Conservation (phyloP, 176 grass and related monocot species). For the Elymus sibiricus region DNA sequence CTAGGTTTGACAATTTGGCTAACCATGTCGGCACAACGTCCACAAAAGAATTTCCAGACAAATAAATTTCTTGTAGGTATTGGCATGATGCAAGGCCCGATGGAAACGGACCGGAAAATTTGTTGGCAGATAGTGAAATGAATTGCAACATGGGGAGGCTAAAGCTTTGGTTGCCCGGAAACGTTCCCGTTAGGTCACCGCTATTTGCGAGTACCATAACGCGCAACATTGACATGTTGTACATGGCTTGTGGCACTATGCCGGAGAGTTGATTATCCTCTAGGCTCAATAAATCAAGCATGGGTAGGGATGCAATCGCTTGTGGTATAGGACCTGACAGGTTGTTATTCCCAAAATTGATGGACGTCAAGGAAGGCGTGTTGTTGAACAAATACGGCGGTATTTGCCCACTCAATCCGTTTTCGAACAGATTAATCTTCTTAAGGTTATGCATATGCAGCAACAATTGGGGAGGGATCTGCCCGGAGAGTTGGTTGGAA, state of each 20-base stretch:
- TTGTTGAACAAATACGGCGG: no score
- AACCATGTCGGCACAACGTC: background rate
- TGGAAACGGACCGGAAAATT: background rate
- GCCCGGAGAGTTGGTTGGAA: no score
- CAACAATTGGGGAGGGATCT: background rate
- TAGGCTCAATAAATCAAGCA: background rate
- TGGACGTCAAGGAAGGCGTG: no score
- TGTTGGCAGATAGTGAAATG: background rate
- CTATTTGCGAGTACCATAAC: background rate
- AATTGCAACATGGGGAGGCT: background rate
- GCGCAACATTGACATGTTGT: background rate
- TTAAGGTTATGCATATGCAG: no score
- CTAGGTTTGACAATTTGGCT: background rate
- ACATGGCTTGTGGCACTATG: background rate
- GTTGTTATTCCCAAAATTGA: slow-evolving; percentile 1
- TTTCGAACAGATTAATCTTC: no score
- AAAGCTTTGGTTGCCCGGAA: background rate
- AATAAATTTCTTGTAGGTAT: background rate
- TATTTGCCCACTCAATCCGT: no score
- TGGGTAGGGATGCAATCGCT: background rate
- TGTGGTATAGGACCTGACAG: background rate
- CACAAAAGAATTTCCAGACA: background rate
- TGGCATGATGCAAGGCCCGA: background rate
- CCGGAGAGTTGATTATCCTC: background rate
- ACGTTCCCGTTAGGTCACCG: background rate